Evolutionary conservation across 2,329 filamentous ascomycete genomes (phyloP), one percentile per base, ranked within the genome.

Genomic region (Botrytis byssoidea): DNA sequence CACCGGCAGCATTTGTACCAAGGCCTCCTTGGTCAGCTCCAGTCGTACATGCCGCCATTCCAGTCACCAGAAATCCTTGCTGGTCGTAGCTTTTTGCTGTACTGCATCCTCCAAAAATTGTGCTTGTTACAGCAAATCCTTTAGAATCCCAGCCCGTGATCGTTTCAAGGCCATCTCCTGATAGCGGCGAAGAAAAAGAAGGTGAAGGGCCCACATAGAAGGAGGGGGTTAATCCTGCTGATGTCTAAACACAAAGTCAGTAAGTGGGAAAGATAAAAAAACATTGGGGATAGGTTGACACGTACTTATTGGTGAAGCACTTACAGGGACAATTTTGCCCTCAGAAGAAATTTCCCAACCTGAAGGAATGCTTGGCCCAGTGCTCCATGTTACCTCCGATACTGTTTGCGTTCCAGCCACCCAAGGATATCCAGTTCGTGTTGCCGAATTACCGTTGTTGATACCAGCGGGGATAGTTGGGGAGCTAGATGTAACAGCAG

Each of bases 261-360:
- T 81, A 61, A 40, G 71, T 80, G 79, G 77, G 16, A 59, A 32
- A n/a, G 29, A 29, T 10, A 25, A 16, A 20, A 20, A n/a, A 37
- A 48, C 57, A 8, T 25, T 46, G 37, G 16, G 48, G 71, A 68
- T 81, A 68, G 64, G 79, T 74, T 46, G 80, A 59, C 65, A 78
- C 89, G 88, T 88, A 90, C 88, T 89, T 85, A 90, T 88, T 85
- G 87, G 86, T 80, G 89, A 89, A 84, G 89, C 89, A 83, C 87
- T 89, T 77, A 90, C 88, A 80, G 92, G 92, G 80, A 94, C 86
- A 79, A 96, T 90, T 85, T 95, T 95, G 81, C 93, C 93, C 78
- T 90, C 88, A 75, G 90, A 86, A 69, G 91, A 93, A 83, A 96
- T 93, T 75, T 90, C 88, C 93, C 93, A 97, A 74, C 93, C 93